Base-by-base conservation (phyloP, 192 early-diverging fungal genomes). In the Coemansia reversa region DNA sequence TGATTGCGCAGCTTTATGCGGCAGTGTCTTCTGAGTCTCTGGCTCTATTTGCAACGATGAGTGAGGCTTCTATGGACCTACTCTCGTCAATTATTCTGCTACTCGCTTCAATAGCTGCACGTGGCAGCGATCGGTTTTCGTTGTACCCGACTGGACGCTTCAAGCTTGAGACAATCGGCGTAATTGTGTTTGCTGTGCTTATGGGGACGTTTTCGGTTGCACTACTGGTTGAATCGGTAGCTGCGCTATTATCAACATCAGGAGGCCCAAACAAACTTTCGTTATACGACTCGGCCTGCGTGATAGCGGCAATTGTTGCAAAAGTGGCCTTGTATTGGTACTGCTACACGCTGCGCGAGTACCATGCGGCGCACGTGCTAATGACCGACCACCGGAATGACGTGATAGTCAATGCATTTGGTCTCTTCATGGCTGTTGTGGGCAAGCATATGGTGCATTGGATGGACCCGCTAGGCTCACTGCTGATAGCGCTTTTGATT, bases 1-100 rank as follows among this genome's bases (percentile, higher is more conserved):
- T 90, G 25, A 29, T 81, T 4, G 78, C 88, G 14, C 89, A 91
- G 66, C 58, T 91, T 27, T 85, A 86, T 60, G 91, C 90, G 4
- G 90, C 91, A n/a, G 79, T 90, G 27, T 84, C 85, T 0, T 89
- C 91, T 8, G 84, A 84, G 20, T 91, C 91, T 3, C 70, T 93
- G 42, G 86, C 90, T 22, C 70, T 93, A 32, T 91, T 93, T 67
- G 90, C 90, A 2, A 90, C 89, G 0, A 91, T 90, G 90, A 84
- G 87, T 29, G 91, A 91, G 71, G 85, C 91, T 7, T 87, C 88
- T 57, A 93, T 93, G 91, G 91, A 93, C 65, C 72, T 91, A 35
- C 67, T 92, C 51, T 89, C 86, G 23, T 86, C 84, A 0, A 76
- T 83, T 11, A 89, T 89, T 50, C 66, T 90, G 24, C 73, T 88